Evolutionary conservation across 331 rosid genomes (phyloP), one percentile per base, ranked within the genome.

Genomic region (Telfairia occidentalis): DNA sequence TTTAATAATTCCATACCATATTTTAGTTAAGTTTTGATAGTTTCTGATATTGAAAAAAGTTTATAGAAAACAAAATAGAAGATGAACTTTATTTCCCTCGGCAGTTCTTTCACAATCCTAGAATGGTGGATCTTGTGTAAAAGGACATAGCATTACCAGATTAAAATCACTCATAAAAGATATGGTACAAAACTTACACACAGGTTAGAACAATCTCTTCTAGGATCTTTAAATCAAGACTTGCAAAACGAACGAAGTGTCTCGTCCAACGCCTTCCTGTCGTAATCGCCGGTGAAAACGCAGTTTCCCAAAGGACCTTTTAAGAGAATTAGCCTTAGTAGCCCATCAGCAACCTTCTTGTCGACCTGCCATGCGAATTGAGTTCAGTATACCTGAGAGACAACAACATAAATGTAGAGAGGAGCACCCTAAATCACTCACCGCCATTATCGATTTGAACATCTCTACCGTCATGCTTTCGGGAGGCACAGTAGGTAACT

Each of bases 281-380:
- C 97, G 19, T 92, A 88, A 71, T 95, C 93, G 74, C 97, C 93
- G 0, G 98, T 92, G 82, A 95, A 92, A 76, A 92, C 94, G 19
- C 96, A 92, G 73, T 84, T 90, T 9, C 98, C 97, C n/a, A 92
- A 84, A 81, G 97, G 87, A 78, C 99, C 99, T 79, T 83, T 92
- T 43, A 92, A 85, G 80, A 95, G 97, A 76, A 90, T 86, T 77
- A 95, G 97, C 70, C 99, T 86, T 42, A 90, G 89, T 71, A 95
- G 83, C 48, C 99, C 99, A 67, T 95, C 97, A 43, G 97, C 99
- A 35, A 95, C 99, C 88, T 95, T 95, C 87, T 92, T 90, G 82
- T 95, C 99, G 28, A 95, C 94, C 97, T 95, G 90, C 74, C 76
- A 83, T 61, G 55, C 75, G 83, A 49, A 59, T 81, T 66, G 29